Evolutionary conservation across 495 filamentous ascomycete genomes (phyloP).

Genomic region (Aspergillus egyptiacus): DNA sequence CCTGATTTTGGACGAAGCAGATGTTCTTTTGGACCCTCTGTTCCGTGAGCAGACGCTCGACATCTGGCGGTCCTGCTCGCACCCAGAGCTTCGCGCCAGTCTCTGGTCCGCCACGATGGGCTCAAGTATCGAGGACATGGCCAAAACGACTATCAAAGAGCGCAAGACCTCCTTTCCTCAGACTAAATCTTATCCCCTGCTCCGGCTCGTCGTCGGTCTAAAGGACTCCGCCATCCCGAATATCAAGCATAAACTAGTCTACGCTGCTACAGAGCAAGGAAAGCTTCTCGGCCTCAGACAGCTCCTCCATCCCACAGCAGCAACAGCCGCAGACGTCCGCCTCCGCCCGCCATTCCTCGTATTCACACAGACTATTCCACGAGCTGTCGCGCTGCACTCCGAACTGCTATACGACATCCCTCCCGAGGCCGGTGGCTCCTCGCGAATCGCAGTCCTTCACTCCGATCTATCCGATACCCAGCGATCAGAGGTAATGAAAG

Average conservation of each 20-base stretch:
- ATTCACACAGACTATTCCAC: conserved; percentile 89
- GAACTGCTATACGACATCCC: conserved; percentile 96
- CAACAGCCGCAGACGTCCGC: conserved; percentile 49
- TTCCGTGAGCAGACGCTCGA: conserved; percentile 85
- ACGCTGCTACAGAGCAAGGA: conserved; percentile 85
- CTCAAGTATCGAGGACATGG: conserved; percentile 78
- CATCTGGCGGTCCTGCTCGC: conserved; percentile 74
- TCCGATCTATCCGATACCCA: conserved; percentile 71
- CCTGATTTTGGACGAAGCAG: conserved; percentile 87
- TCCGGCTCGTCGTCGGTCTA: conserved; percentile 86
- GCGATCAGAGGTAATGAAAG: conserved; percentile 74
- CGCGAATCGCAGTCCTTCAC: conserved; percentile 85
- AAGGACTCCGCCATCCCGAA: conserved; percentile 94
- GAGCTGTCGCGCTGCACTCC: conserved; percentile 77
- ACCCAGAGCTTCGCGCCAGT: conserved; percentile 59
- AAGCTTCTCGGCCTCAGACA: conserved; percentile 91
- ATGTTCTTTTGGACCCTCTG: conserved; percentile 84
- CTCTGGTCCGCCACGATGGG: conserved; percentile 98
- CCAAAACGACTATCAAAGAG: conserved; percentile 54
- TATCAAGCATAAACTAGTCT: conserved; percentile 80
- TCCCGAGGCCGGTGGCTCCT: conserved; percentile 73
- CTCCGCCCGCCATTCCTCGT: conserved; percentile 85
- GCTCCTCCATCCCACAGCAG: conserved; percentile 72
- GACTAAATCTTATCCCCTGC: conserved; percentile 42
- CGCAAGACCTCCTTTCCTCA: conserved; percentile 30